phyloP scores from a whole-genome alignment of 1,284 basidiomycete species.

The Vanrija sp. region DNA sequence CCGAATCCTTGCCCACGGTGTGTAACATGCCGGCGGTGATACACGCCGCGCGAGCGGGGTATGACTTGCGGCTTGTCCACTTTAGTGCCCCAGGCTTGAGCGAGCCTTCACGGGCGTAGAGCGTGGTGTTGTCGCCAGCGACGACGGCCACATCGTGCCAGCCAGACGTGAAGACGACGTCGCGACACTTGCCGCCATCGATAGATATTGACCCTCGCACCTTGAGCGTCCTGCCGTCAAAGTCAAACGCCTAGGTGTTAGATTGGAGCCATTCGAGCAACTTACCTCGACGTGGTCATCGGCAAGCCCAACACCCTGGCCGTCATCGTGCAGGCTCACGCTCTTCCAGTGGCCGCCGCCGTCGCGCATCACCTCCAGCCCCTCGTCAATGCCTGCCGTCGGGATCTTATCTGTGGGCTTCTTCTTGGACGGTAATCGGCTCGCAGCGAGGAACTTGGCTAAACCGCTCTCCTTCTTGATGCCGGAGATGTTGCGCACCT shows the following conservation, averaged over 20 bases:
- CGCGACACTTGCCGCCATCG: not conserved
- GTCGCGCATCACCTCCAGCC: constrained; percentile 35
- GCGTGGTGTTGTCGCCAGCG: constrained; percentile 10
- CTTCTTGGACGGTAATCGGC: not conserved
- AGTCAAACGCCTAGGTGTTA: constrained; percentile 18
- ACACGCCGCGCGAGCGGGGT: constrained; percentile 5
- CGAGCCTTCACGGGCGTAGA: not conserved
- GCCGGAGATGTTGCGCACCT: constrained; percentile 4
- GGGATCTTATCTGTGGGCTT: not conserved
- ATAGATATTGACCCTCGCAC: constrained; percentile 20
- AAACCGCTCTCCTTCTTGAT: constrained; percentile 25
- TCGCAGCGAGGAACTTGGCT: constrained; percentile 34
- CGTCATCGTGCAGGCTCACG: constrained; percentile 22
- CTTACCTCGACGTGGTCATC: constrained; percentile 26
- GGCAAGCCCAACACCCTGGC: constrained; percentile 29
- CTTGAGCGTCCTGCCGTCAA: constrained; percentile 26
- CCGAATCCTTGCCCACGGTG: not conserved
- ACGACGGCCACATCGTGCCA: constrained; percentile 20
- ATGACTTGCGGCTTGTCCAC: constrained; percentile 2
- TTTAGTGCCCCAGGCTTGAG: not conserved
- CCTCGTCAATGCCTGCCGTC: constrained; percentile 29
- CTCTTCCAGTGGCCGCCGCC: constrained; percentile 35
- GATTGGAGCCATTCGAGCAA: not conserved
- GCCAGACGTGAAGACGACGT: constrained; percentile 17
- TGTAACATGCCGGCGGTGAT: constrained; percentile 1